Evolutionary conservation across 2,329 filamentous ascomycete genomes (phyloP), one percentile per base, ranked within the genome.

Genomic region (Stromatinia cepivora): DNA sequence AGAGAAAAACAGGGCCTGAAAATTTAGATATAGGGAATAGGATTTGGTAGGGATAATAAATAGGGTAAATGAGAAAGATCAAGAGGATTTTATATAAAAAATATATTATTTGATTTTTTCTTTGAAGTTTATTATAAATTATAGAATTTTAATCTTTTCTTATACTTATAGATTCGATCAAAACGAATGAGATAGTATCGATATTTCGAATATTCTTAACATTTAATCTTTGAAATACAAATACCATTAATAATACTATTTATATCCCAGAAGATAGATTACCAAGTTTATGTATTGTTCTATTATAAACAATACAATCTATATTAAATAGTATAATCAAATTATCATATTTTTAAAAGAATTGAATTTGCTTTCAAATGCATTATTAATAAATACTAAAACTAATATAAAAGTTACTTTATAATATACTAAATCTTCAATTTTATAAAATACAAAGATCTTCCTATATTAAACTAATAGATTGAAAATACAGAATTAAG

Each of bases 141-240:
- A 63, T 77, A 77, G 34, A 67, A 76, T 69, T 77, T 58, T 39
- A 76, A 71, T 61, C 54, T 58, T 67, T 77, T 77, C 65, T 67
- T 54, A 71, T 70, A 76, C 31, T 72, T 67, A 66, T 68, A 70
- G 4, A 66, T 73, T 78, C 56, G 77, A 74, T 54, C 77, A 79
- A 73, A 74, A 79, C 64, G 81, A 79, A 69, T 78, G 77, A 36
- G 71, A 80, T 56, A 65, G 76, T 69, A 79, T 79, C 42, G 77
- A 79, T 83, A 4, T 53, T 53, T 82, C 67, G 70, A 79, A 68
- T 84, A 84, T 69, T 80, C 78, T 15, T 82, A 75, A 34, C 68
- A 48, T 11, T 28, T 53, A 31, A 4, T 53, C 3, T 63, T 73
- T 73, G 72, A 73, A 56, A 77, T 71, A 25, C 59, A 58, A 3